Evolutionary conservation across 495 filamentous ascomycete species (phyloP), one percentile per base, ranked within the genome.

Genomic region (Penicillium paradoxum): DNA sequence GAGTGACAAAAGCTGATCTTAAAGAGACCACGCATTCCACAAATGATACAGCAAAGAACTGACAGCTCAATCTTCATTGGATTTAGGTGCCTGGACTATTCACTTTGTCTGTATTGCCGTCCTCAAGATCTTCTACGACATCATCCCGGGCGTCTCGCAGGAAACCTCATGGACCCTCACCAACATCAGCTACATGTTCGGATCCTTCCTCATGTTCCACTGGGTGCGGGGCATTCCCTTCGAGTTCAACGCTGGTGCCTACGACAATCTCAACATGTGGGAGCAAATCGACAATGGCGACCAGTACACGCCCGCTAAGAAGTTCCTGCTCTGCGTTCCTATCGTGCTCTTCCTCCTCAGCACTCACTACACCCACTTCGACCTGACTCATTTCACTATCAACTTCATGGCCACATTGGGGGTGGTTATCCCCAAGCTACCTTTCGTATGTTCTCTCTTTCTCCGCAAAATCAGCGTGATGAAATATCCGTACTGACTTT

Each of bases 201-300:
- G 89, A 67, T 96, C 93, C 15, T 98, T 96, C 73, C 81, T 98
- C 66, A 98, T 97, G 93, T 98, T 98, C 71, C 93, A 98, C 75
- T 96, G 86, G 77, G 93, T 98, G 62, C 90, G 91, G 65, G 93
- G 93, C 66, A 90, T 97, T 46, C 93, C 93, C 14, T 98, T 98
- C 72, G 93, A 98, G 65, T 98, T 97, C 80, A 97, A 98, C 68
- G 85, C 90, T n/a, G 93, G 93, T 44, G 93, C 93, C 53, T 98
- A 96, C 76, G 93, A 98, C 73, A 97, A 97, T 67, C 80, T 97
- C 58, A 97, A 97, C 74, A 96, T 98, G 91, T 98, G 93, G 93
- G 93, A 98, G 77, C 93, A 98, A 77, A 98, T 98, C 66, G 93
- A 98, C 75, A 93, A 98, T 63, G 93, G 93, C 25, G 93, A 93